Percentiles rank a stretch among this genome's conserved stretches.
phyloP scores from a whole-genome alignment of 768 basidiomycete genomes.

The Boletus rubroflammeus region DNA sequence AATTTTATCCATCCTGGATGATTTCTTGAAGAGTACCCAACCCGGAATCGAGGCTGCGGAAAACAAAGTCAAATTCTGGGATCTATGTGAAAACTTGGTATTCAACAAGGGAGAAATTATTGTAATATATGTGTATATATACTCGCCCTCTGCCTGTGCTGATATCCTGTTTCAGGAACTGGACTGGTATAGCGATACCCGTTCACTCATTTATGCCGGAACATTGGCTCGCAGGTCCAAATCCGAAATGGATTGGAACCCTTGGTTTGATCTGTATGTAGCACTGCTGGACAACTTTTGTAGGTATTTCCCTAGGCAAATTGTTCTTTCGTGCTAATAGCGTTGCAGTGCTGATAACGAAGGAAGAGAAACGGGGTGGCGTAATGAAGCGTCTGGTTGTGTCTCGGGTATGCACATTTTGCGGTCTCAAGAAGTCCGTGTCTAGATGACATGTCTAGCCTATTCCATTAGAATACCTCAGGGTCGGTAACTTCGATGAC shows the following conservation, averaged over 20 bases:
- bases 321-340: slow-evolving; percentile 1
- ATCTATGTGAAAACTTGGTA: slow-evolving; percentile 67
- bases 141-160: background rate
- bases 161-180: slow-evolving; percentile 55
- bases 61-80: slow-evolving; percentile 85
- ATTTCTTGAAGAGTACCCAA: slow-evolving; percentile 79
- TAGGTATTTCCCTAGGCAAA: slow-evolving; percentile 34
- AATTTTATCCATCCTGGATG: slow-evolving; percentile 60
- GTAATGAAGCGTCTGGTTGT: slow-evolving; percentile 50
- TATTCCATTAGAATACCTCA: slow-evolving; percentile 75
- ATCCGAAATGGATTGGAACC: slow-evolving; percentile 62
- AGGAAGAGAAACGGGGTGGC: slow-evolving; percentile 56
- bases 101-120: slow-evolving; percentile 81
- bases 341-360: slow-evolving; percentile 57
- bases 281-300: slow-evolving; percentile 76
- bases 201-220: slow-evolving; percentile 68
- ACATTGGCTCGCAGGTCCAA: slow-evolving; percentile 57
- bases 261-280: slow-evolving; percentile 67
- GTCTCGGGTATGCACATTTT: slow-evolving; percentile 52
- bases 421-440: background rate
- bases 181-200: slow-evolving; percentile 72
- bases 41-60: slow-evolving; percentile 92
- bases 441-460: slow-evolving; percentile 46
- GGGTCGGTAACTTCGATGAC: slow-evolving; percentile 59
- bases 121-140: slow-evolving; percentile 40